These are phyloP conservation scores for Protostelium mycophagum DNA, from an alignment of 78 protist genomes.

Conservation along the genomic window DNA sequence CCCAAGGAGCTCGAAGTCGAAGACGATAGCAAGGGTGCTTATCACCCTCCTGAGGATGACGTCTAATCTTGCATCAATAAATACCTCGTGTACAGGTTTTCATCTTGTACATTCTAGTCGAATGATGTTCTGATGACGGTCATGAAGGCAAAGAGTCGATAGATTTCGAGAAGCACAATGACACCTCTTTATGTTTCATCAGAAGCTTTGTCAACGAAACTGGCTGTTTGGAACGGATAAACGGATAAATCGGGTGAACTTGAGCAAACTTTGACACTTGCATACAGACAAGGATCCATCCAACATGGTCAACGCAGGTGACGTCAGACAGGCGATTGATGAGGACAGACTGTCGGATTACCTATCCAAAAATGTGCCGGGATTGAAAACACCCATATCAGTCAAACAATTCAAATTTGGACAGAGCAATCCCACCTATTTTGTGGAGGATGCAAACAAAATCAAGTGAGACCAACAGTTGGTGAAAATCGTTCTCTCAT, in stretches of 20 bases:
- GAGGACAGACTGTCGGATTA: background rate
- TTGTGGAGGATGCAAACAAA: background rate
- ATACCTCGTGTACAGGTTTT: too few species aligned
- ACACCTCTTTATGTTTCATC: too few species aligned
- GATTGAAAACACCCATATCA: background rate
- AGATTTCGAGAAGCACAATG: too few species aligned
- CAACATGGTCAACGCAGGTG: background rate
- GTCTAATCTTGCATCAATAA: too few species aligned
- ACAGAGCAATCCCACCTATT: conserved; percentile 57
- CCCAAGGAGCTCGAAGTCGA: background rate
- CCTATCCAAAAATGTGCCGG: background rate
- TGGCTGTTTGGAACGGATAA: background rate
- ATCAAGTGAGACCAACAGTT: background rate
- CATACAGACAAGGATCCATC: background rate
- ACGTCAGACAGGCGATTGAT: background rate
- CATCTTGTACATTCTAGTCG: too few species aligned
- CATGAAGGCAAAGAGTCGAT: too few species aligned
- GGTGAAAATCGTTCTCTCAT: background rate
- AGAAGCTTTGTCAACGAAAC: too few species aligned
- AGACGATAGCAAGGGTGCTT: background rate
- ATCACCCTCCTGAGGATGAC: background rate
- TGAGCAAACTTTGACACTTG: background rate
- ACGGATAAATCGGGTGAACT: background rate
- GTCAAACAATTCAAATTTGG: conserved; percentile 22
- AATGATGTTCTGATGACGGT: too few species aligned